These are phyloP conservation scores for Dianthus caryophyllus DNA, from an alignment of 148 eudicot genomes.

Conservation along the genomic window DNA sequence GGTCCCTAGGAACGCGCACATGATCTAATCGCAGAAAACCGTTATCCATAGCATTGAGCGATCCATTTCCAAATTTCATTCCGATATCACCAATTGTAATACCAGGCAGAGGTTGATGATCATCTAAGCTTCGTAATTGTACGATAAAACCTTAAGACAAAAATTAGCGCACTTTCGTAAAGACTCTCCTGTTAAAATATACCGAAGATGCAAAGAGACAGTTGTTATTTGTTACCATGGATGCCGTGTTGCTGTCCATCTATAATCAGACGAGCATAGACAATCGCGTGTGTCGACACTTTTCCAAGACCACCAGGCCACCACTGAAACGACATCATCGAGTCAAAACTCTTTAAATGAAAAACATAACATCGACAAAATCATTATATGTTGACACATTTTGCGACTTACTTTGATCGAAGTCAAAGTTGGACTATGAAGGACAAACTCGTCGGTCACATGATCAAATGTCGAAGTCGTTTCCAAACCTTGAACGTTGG, in stretches of 20 bases:
- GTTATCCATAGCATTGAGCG: slow-evolving; percentile 92
- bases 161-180: neutral
- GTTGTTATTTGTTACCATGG: slow-evolving; percentile 64
- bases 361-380: no score
- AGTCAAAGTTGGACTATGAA: slow-evolving; percentile 90
- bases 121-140: slow-evolving; percentile 89
- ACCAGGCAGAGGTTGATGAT: slow-evolving; percentile 85
- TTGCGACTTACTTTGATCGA: slow-evolving; percentile 73
- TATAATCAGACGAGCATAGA: slow-evolving; percentile 74
- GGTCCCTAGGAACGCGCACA: slow-evolving; percentile 89
- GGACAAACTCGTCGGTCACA: slow-evolving; percentile 73
- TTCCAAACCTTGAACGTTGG: slow-evolving; percentile 97
- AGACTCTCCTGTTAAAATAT: neutral
- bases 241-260: slow-evolving; percentile 81
- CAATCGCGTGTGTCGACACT: slow-evolving; percentile 82
- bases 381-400: no score
- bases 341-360: neutral
- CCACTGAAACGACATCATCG: slow-evolving; percentile 56
- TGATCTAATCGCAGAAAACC: slow-evolving; percentile 82
- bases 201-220: neutral
- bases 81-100: slow-evolving; percentile 95
- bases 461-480: slow-evolving; percentile 99
- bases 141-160: slow-evolving; percentile 70
- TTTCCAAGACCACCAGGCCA: slow-evolving; percentile 99
- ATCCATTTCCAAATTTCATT: slow-evolving; percentile 96